These are phyloP conservation scores for Daedaleopsis nitida DNA, from an alignment of 768 basidiomycete species.

Conservation along the genomic window DNA sequence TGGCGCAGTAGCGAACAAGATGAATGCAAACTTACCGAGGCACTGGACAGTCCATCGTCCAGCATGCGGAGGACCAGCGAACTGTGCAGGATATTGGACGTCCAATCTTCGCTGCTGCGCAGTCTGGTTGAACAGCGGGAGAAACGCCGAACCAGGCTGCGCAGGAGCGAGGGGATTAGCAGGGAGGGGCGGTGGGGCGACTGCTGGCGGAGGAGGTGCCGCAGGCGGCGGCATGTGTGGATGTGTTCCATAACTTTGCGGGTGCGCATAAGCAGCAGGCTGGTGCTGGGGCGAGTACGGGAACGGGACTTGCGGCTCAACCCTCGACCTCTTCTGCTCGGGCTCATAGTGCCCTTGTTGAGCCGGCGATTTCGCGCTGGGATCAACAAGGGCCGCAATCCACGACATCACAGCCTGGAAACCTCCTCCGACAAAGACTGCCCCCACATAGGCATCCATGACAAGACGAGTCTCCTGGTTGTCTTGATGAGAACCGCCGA, in stretches of 20 bases:
- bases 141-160: constrained; percentile 62
- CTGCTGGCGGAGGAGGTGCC: constrained; percentile 40
- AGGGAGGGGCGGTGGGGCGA: constrained; percentile 26
- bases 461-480: constrained; percentile 55
- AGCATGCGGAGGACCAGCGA: constrained; percentile 68
- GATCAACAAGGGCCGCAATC: constrained; percentile 57
- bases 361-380: constrained; percentile 12
- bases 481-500: constrained; percentile 11
- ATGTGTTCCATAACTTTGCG: neutral
- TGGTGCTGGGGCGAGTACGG: neutral
- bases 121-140: constrained; percentile 76
- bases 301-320: constrained; percentile 37
- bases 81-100: constrained; percentile 61
- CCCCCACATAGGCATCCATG: constrained; percentile 66
- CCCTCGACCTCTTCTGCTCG: constrained; percentile 35
- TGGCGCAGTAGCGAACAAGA: neutral
- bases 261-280: neutral
- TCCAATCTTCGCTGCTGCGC: constrained; percentile 64
- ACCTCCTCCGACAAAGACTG: constrained; percentile 63
- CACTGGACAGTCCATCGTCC: constrained; percentile 69
- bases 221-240: neutral
- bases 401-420: constrained; percentile 50
- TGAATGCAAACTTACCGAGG: constrained; percentile 52
- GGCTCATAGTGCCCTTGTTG: constrained; percentile 18
- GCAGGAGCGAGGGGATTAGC: constrained; percentile 65